Base-by-base conservation (phyloP, 2,329 filamentous ascomycete genomes). In the Hirsutella minnesotensis region DNA sequence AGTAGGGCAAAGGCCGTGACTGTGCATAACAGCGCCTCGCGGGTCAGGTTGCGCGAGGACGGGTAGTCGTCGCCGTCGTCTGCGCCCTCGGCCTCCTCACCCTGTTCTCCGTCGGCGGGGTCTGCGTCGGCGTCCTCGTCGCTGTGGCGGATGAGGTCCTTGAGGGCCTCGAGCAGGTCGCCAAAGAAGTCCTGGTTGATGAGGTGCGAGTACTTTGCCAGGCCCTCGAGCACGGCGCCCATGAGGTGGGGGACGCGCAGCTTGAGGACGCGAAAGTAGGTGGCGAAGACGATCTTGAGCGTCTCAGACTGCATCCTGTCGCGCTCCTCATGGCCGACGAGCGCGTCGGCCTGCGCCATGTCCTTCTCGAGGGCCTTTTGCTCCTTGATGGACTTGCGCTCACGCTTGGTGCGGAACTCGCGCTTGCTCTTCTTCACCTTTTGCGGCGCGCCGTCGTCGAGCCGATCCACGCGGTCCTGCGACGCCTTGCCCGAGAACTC, bases 101-200 rank as follows among this genome's bases (percentile, higher is more conserved):
- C 52, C 8, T 51, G 66, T 0, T 58, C 51, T 8, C 51, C 66
- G 0, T 58, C 58, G 3, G 53, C 58, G 2, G 65, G 59, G 4
- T 67, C 69, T 2, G 60, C 65, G 10, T 69, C 66, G 3, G 69
- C 70, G 15, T 73, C 68, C 0, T 72, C 69, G 54, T 83, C 75
- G 41, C 84, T 83, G 51, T 89, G 78, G 4, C 79, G 77, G 53
- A 96, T 90, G 37, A 98, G 75, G 49, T 98, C 92, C 61, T 94
- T 94, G 33, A 98, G 71, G 1, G 88, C 90, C 64, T 96, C 92
- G 10, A 98, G 76, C 24, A 98, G 73, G 58, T 98, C 92, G 22
- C 90, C 92, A 55, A 98, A 98, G 69, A 98, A 96, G 59, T 98
- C 87, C 58, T 98, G 88, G 66, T 98, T 98, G 72, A 98, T 98